These are phyloP conservation scores for Parathielavia appendiculata DNA, from an alignment of 495 filamentous ascomycete genomes.

Conservation along the genomic window DNA sequence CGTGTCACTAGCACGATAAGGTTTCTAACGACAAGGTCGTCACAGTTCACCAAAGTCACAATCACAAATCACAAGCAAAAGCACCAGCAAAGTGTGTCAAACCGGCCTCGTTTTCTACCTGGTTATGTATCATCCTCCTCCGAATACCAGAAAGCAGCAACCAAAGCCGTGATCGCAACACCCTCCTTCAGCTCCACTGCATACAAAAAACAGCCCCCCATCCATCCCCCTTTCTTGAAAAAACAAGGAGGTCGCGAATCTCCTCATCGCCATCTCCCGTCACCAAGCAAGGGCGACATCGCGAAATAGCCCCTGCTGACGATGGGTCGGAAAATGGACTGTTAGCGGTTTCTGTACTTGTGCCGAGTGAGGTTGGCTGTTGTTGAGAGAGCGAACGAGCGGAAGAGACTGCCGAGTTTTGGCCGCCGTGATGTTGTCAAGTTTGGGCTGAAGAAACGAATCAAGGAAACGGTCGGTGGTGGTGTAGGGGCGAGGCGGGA, in stretches of 20 bases:
- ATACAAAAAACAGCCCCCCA: neutral
- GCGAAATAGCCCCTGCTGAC: constrained; percentile 4
- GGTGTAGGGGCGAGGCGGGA: neutral
- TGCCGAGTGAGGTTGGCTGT: neutral
- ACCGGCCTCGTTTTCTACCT: constrained; percentile 5
- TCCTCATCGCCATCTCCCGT: constrained; percentile 1
- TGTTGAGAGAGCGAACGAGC: neutral
- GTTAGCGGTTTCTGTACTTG: neutral
- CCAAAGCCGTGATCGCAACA: neutral
- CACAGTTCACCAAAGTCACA: neutral
- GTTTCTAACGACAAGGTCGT: neutral
- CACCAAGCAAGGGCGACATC: constrained; percentile 1
- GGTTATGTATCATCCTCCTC: constrained; percentile 6
- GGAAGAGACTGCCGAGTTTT: neutral
- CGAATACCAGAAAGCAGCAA: constrained; percentile 3
- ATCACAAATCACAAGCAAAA: neutral
- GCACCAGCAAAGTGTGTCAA: neutral
- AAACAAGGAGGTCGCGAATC: constrained; percentile 17
- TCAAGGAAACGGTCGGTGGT: neutral
- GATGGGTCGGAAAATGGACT: neutral
- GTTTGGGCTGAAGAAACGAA: neutral
- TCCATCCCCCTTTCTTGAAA: neutral
- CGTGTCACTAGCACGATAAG: too few species aligned
- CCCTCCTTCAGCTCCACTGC: too few species aligned
- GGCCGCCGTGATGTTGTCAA: neutral